Evolutionary conservation across 2,329 filamentous ascomycete genomes (phyloP).

Genomic region (Cercospora nicotianae): DNA sequence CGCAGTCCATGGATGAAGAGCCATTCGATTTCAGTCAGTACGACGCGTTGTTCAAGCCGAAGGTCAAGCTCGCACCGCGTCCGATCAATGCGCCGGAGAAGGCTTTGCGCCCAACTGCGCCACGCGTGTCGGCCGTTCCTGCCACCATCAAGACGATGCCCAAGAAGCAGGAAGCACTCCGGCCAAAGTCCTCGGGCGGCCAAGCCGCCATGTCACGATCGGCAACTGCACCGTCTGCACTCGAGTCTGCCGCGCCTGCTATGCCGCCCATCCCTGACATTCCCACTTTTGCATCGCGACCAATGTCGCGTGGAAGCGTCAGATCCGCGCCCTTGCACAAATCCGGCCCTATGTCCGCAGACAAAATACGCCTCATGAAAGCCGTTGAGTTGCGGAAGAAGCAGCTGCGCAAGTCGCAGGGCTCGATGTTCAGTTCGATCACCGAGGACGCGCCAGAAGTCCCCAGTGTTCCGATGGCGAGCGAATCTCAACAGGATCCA

Average conservation of each 20-base stretch:
- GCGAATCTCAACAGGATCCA: not conserved
- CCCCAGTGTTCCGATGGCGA: slow-evolving; percentile 21
- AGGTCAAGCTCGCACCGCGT: slow-evolving; percentile 84
- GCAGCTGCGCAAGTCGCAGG: slow-evolving; percentile 55
- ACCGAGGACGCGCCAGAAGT: slow-evolving; percentile 25
- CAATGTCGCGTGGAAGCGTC: slow-evolving; percentile 39
- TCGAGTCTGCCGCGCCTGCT: slow-evolving; percentile 21
- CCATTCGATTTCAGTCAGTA: slow-evolving; percentile 50
- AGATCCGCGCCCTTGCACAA: slow-evolving; percentile 48
- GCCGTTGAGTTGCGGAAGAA: slow-evolving; percentile 87
- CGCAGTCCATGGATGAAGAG: slow-evolving; percentile 42
- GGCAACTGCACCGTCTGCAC: slow-evolving; percentile 13
- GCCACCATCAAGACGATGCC: slow-evolving; percentile 28
- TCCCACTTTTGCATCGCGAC: slow-evolving; percentile 37
- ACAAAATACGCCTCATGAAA: slow-evolving; percentile 91
- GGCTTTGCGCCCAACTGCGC: slow-evolving; percentile 55
- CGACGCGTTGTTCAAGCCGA: slow-evolving; percentile 60
- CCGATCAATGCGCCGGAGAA: slow-evolving; percentile 57
- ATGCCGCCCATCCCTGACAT: slow-evolving; percentile 41
- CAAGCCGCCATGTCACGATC: slow-evolving; percentile 14
- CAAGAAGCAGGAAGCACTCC: slow-evolving; percentile 36
- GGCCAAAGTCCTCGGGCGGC: slow-evolving; percentile 42
- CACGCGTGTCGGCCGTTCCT: slow-evolving; percentile 50
- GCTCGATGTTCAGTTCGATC: slow-evolving; percentile 5
- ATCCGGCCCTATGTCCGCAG: slow-evolving; percentile 65